Evolutionary conservation across 2,329 filamentous ascomycete genomes (phyloP).

Genomic region (Fusarium napiforme): DNA sequence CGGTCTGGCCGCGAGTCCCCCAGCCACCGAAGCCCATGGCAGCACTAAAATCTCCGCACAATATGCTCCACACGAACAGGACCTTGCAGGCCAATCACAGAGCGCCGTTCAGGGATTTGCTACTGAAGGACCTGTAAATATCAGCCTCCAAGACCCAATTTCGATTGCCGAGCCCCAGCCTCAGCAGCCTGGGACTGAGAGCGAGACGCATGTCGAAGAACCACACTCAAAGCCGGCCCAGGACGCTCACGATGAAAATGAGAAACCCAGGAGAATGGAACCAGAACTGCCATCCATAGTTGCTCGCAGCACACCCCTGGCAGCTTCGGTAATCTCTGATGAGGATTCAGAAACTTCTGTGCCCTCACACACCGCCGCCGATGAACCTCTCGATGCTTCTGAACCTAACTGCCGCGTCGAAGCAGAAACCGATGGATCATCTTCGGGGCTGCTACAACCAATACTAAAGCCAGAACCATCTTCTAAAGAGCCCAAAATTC

Average conservation of each 20-base stretch:
- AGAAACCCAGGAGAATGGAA: constrained; percentile 23
- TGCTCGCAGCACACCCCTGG: constrained; percentile 10
- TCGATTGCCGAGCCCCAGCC: constrained; percentile 3
- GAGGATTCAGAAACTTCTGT: constrained; percentile 8
- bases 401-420: not conserved
- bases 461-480: not conserved
- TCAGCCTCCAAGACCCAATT: constrained; percentile 8
- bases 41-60: constrained; percentile 8
- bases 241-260: constrained; percentile 23
- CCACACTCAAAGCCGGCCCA: constrained; percentile 1
- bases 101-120: not conserved
- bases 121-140: constrained; percentile 14
- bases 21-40: constrained; percentile 1
- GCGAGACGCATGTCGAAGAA: constrained; percentile 3
- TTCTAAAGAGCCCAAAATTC: constrained; percentile 10
- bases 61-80: constrained; percentile 8
- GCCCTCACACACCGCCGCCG: constrained; percentile 4
- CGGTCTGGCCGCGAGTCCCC: not conserved
- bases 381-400: not conserved
- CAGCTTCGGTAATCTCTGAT: constrained; percentile 13
- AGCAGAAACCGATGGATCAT: constrained; percentile 1
- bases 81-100: constrained; percentile 23
- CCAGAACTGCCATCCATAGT: constrained; percentile 4
- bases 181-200: constrained; percentile 19
- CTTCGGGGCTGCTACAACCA: constrained; percentile 10